Percentiles rank a stretch among this genome's conserved stretches.
These are phyloP conservation scores for Aspergillus puulaauensis DNA, from an alignment of 2,329 filamentous ascomycete species.

Conservation along the genomic window DNA sequence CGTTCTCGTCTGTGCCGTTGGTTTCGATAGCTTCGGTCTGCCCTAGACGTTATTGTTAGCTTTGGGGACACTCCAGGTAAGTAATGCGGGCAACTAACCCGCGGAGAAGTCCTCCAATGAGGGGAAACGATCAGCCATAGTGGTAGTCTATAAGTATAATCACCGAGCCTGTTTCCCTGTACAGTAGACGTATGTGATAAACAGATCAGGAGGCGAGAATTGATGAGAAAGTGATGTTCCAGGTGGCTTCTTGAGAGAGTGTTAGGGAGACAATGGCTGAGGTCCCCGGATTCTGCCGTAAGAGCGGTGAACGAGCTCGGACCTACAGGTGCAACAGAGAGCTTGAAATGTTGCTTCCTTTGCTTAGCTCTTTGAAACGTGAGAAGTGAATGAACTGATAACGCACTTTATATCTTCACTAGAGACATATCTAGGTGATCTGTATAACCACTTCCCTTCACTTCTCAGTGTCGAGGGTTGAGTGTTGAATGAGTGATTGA, in stretches of 20 bases:
- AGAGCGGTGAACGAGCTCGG: constrained; percentile 20
- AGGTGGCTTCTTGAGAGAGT: constrained; percentile 19
- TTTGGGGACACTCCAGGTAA: constrained; percentile 19
- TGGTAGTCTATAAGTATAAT: neutral
- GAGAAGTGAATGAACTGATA: constrained; percentile 4
- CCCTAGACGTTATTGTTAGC: constrained; percentile 31
- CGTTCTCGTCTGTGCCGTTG: constrained; percentile 61
- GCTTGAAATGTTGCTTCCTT: constrained; percentile 11
- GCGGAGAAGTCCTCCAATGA: constrained; percentile 75
- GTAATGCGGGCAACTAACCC: constrained; percentile 41
- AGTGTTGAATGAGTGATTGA: neutral
- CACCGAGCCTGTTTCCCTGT: neutral
- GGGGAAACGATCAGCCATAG: constrained; percentile 76
- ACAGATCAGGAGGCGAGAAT: constrained; percentile 10
- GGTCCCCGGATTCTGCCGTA: constrained; percentile 18
- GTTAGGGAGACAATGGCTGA: constrained; percentile 11
- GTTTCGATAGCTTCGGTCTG: constrained; percentile 34
- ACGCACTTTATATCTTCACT: neutral
- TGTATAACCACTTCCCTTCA: neutral
- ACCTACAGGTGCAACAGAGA: constrained; percentile 8
- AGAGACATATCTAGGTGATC: neutral
- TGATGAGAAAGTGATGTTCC: constrained; percentile 18
- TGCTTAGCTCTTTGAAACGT: neutral
- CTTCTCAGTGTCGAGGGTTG: neutral
- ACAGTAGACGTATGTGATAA: neutral